Conservation (phyloP, 495 filamentous ascomycete genomes). For the Tricharina praecox region DNA sequence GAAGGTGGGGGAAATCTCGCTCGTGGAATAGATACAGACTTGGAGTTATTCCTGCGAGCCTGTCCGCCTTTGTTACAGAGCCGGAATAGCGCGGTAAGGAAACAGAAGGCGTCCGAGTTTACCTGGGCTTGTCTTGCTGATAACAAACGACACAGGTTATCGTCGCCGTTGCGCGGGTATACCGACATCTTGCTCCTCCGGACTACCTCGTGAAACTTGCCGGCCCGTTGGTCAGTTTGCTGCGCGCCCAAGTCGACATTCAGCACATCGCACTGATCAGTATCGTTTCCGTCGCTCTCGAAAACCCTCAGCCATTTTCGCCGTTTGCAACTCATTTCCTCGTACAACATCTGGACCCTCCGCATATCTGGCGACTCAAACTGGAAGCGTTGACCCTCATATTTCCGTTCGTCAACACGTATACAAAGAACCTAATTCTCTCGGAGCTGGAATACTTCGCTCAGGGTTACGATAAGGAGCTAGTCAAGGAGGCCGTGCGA, state of each 20-base stretch:
- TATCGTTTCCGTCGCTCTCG: slow-evolving; percentile 72
- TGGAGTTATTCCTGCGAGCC: slow-evolving; percentile 61
- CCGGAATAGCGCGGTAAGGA: slow-evolving; percentile 59
- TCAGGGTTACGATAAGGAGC: slow-evolving; percentile 50
- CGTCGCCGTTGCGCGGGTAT: slow-evolving; percentile 69
- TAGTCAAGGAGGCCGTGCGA: slow-evolving; percentile 73
- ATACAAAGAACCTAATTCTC: slow-evolving; percentile 69
- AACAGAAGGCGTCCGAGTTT: not conserved
- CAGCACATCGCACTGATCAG: slow-evolving; percentile 81
- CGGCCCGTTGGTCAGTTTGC: slow-evolving; percentile 68
- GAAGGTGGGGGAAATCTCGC: slow-evolving; percentile 29
- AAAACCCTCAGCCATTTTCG: slow-evolving; percentile 56
- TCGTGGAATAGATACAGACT: slow-evolving; percentile 53
- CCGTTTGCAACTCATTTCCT: slow-evolving; percentile 77
- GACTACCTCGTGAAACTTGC: slow-evolving; percentile 53
- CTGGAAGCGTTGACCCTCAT: slow-evolving; percentile 77
- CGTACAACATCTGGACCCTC: slow-evolving; percentile 61
- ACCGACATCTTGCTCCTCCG: slow-evolving; percentile 60
- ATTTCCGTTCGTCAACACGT: slow-evolving; percentile 61
- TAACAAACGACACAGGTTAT: slow-evolving; percentile 40
- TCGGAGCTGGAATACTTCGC: slow-evolving; percentile 89
- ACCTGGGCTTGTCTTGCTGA: slow-evolving; percentile 1
- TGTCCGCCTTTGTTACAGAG: slow-evolving; percentile 75
- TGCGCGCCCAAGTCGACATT: slow-evolving; percentile 70
- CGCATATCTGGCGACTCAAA: slow-evolving; percentile 74